These are phyloP conservation scores for Fusarium scirpi DNA, from an alignment of 2,329 filamentous ascomycete genomes.

Conservation along the genomic window DNA sequence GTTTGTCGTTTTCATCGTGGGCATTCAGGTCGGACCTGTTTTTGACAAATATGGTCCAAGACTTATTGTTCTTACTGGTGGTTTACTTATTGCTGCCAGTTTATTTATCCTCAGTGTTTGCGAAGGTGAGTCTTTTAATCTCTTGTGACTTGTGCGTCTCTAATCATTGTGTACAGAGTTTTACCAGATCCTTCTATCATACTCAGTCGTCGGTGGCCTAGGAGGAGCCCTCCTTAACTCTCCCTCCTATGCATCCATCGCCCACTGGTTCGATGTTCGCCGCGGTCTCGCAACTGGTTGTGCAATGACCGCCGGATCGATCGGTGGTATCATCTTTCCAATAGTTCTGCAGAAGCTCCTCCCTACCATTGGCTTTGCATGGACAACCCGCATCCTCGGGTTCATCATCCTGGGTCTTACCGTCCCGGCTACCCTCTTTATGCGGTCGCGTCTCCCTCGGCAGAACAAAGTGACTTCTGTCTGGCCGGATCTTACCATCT, in stretches of 20 bases:
- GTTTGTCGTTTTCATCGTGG: slow-evolving; percentile 84
- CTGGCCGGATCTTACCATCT: slow-evolving; percentile 71
- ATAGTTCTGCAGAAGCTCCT: slow-evolving; percentile 61
- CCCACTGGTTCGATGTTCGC: slow-evolving; percentile 81
- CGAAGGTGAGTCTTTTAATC: slow-evolving; percentile 48
- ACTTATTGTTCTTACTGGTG: slow-evolving; percentile 73
- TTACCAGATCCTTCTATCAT: slow-evolving; percentile 84
- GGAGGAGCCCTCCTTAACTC: slow-evolving; percentile 83
- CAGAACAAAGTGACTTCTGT: slow-evolving; percentile 52
- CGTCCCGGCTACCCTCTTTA: slow-evolving; percentile 60
- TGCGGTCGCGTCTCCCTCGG: slow-evolving; percentile 67
- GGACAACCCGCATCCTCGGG: slow-evolving; percentile 63
- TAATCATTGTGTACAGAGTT: slow-evolving; percentile 56
- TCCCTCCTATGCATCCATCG: slow-evolving; percentile 78
- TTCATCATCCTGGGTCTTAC: slow-evolving; percentile 63
- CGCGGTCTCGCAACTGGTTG: slow-evolving; percentile 85
- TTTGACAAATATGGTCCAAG: slow-evolving; percentile 83
- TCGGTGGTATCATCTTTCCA: slow-evolving; percentile 76
- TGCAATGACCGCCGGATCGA: slow-evolving; percentile 77
- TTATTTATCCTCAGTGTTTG: slow-evolving; percentile 78
- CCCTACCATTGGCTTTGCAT: slow-evolving; percentile 61
- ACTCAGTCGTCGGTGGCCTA: slow-evolving; percentile 78
- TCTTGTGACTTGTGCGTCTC: neutral
- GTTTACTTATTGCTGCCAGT: slow-evolving; percentile 69
- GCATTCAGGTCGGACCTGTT: slow-evolving; percentile 83